Evolutionary conservation across 2,329 filamentous ascomycete species (phyloP).

Genomic region (Fusarium pseudonygamai): DNA sequence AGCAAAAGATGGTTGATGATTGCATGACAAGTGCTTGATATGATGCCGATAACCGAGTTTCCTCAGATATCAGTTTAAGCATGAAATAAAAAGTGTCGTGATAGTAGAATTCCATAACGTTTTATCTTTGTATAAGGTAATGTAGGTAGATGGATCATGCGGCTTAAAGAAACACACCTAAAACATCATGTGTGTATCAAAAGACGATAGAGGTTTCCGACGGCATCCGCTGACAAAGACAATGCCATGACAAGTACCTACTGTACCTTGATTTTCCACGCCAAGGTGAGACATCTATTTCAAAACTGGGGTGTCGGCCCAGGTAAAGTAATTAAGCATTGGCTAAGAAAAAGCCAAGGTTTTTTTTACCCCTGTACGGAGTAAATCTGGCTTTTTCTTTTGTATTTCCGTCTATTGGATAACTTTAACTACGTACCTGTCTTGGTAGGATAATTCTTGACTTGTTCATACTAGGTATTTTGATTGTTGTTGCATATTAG

Average conservation of each 20-base stretch:
- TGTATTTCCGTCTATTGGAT: neutral
- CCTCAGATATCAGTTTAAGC: neutral
- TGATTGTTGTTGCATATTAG: neutral
- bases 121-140: neutral
- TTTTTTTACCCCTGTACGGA: constrained; percentile 1
- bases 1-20: neutral
- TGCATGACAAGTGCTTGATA: neutral
- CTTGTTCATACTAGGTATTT: neutral
- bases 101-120: neutral
- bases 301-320: constrained; percentile 10
- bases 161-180: neutral
- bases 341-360: constrained; percentile 22
- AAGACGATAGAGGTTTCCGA: neutral
- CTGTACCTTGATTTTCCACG: neutral
- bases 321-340: constrained; percentile 20
- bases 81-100: neutral
- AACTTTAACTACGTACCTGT: neutral
- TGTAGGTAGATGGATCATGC: neutral
- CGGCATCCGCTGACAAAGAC: neutral
- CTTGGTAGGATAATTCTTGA: no score
- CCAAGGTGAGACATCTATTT: constrained; percentile 9
- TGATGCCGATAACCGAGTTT: constrained; percentile 12
- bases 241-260: neutral
- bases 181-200: neutral
- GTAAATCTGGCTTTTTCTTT: neutral